Conservation (phyloP, 192 early-diverging fungal species). For the Thoreauomyces humboldtii region DNA sequence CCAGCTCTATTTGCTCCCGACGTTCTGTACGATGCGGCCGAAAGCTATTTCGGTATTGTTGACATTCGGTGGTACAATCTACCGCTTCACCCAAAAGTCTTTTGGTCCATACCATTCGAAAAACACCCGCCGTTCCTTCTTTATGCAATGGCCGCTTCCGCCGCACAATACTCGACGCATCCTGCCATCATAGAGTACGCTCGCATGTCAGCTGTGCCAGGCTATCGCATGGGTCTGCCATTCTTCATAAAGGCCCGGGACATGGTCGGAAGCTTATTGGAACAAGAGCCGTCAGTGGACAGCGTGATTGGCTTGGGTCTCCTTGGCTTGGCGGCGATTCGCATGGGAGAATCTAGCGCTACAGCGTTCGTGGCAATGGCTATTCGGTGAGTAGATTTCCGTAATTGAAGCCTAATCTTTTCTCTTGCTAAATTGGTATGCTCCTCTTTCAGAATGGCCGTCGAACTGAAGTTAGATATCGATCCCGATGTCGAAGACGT, state of each 20-base stretch:
- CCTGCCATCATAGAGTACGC: conserved; percentile 6
- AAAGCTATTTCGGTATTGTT: conserved; percentile 9
- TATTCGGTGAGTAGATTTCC: background rate
- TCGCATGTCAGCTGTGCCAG: background rate
- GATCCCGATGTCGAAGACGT: conserved; percentile 43
- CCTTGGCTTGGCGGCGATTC: conserved; percentile 14
- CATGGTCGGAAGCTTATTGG: conserved; percentile 5
- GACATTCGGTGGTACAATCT: conserved; percentile 11
- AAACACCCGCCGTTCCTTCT: conserved; percentile 21
- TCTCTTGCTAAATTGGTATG: conserved; percentile 18
- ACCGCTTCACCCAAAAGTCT: conserved; percentile 1
- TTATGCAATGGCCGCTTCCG: background rate
- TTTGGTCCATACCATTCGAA: conserved; percentile 11
- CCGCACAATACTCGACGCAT: conserved; percentile 20
- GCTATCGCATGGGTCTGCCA: conserved; percentile 3
- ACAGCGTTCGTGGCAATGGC: background rate
- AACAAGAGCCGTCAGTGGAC: conserved; percentile 3
- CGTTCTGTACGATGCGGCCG: background rate
- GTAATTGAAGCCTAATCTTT: background rate
- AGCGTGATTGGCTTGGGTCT: conserved; percentile 1
- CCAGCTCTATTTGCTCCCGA: no score
- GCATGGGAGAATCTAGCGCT: conserved; percentile 4
- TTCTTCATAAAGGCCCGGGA: conserved; percentile 13
- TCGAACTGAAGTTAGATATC: conserved; percentile 29
- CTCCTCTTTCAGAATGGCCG: conserved; percentile 39